A percentile compares a stretch with the other conserved stretches of the same genome.
These are phyloP conservation scores for Phytophthora citricola DNA, from an alignment of 352 stramenopile genomes.

Conservation along the genomic window DNA sequence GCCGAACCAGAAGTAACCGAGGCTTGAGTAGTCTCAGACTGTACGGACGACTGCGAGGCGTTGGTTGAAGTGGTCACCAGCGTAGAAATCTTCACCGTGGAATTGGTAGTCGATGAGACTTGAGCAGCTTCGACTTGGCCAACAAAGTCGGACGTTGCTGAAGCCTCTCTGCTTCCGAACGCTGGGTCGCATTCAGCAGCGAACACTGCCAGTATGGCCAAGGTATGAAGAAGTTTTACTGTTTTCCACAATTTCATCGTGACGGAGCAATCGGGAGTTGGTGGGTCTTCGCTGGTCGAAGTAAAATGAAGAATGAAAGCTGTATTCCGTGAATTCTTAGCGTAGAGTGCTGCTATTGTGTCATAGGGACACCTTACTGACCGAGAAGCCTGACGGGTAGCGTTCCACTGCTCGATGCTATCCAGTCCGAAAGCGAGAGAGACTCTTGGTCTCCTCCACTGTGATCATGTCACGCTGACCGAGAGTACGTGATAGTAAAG, in stretches of 20 bases:
- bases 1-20: background rate
- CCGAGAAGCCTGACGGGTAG: slow-evolving; percentile 13
- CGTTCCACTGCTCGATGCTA: slow-evolving; percentile 6
- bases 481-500: slow-evolving; percentile 7
- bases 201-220: slow-evolving; percentile 6
- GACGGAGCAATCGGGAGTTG: background rate
- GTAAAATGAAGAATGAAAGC: slow-evolving; percentile 31
- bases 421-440: slow-evolving; percentile 11
- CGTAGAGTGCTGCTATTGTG: background rate
- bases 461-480: background rate
- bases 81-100: slow-evolving; percentile 9
- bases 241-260: slow-evolving; percentile 23
- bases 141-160: slow-evolving; percentile 11
- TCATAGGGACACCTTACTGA: slow-evolving; percentile 5
- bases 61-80: slow-evolving; percentile 5
- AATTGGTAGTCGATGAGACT: slow-evolving; percentile 10
- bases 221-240: slow-evolving; percentile 9
- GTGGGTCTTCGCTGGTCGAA: slow-evolving; percentile 24
- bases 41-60: background rate
- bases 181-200: slow-evolving; percentile 20
- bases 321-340: slow-evolving; percentile 6
- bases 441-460: slow-evolving; percentile 5
- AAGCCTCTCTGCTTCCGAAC: slow-evolving; percentile 12
- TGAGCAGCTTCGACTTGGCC: slow-evolving; percentile 3
- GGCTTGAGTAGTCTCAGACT: background rate